These are phyloP conservation scores for Rubia balearica DNA, from an alignment of 305 asterid species.

Conservation along the genomic window DNA sequence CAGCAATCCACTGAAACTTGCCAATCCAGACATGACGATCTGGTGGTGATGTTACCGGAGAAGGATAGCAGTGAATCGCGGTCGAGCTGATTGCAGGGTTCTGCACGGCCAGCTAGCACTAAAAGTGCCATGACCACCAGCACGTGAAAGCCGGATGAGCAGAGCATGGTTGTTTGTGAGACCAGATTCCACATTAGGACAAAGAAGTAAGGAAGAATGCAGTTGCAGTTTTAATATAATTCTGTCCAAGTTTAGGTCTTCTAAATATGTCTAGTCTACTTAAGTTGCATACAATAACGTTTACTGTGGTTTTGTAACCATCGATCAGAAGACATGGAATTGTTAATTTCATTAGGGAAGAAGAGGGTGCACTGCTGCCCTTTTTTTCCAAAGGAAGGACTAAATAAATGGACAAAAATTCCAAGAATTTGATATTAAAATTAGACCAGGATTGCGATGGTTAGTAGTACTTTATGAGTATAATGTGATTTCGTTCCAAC, in stretches of 20 bases:
- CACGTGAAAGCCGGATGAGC: not conserved
- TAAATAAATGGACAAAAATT: not conserved
- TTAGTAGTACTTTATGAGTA: not conserved
- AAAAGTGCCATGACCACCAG: not conserved
- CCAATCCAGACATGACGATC: slow-evolving; percentile 47
- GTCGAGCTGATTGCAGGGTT: slow-evolving; percentile 42
- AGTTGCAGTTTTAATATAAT: not conserved
- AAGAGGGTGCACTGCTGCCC: not conserved
- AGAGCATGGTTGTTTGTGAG: slow-evolving; percentile 1
- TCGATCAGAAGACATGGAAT: not conserved
- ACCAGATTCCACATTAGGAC: not conserved
- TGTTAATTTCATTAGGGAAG: not conserved
- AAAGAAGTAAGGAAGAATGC: not conserved
- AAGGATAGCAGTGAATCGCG: slow-evolving; percentile 42
- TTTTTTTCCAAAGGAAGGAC: not conserved
- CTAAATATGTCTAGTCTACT: not conserved
- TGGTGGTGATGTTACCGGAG: slow-evolving; percentile 32
- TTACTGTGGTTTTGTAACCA: not conserved
- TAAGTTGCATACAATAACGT: not conserved
- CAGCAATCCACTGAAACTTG: slow-evolving; percentile 52
- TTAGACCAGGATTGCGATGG: not conserved
- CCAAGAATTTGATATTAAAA: not conserved
- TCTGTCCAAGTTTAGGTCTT: not conserved
- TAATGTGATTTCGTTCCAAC: not conserved
- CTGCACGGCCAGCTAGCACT: slow-evolving; percentile 24